Evolutionary conservation across 2,329 filamentous ascomycete species (phyloP), one percentile per base, ranked within the genome.

Genomic region (Chalaropsis thielavioides): DNA sequence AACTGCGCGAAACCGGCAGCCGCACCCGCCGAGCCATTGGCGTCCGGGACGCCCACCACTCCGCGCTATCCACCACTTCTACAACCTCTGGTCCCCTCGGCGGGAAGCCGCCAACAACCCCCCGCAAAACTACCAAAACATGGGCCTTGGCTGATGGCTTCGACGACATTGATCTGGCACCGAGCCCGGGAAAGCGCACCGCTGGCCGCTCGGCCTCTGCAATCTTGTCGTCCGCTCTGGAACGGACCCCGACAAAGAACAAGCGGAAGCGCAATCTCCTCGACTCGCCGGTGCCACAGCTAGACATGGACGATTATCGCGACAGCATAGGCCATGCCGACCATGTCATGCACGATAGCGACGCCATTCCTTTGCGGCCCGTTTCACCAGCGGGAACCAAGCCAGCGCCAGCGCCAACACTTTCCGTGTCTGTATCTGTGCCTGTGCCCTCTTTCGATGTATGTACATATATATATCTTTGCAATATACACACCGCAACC

Each of bases 131-230:
- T 0, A 74, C 78, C 35, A 84, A 81, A 72, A 74, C 76, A 0
- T 82, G 82, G 74, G 78, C 80, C 0, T 76, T 88, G 61, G 81
- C 87, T 1, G 89, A 94, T 73, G 89, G 89, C 0, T 94, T 94
- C 70, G 88, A 92, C 67, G 84, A 89, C 67, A 76, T 83, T 68
- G 82, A 84, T 68, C 76, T 83, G 64, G 76, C 78, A 7, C 72
- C 73, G 4, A 84, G 82, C 65, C 82, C 82, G 0, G 80, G 74
- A 70, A 83, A 81, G 69, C 77, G 76, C 0, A 27, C 38, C 11
- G 43, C 46, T n/a, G n/a, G n/a, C 2, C 64, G 64, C 3, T 40
- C 58, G 15, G 56, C 31, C 38, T 65, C 64, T 3, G 44, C 31
- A 19, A 27, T 31, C n/a, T 1, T 46, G 10, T 15, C 60, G 8